Evolutionary conservation across 768 basidiomycete species (phyloP).

Genomic region (Tremella fuciformis): DNA sequence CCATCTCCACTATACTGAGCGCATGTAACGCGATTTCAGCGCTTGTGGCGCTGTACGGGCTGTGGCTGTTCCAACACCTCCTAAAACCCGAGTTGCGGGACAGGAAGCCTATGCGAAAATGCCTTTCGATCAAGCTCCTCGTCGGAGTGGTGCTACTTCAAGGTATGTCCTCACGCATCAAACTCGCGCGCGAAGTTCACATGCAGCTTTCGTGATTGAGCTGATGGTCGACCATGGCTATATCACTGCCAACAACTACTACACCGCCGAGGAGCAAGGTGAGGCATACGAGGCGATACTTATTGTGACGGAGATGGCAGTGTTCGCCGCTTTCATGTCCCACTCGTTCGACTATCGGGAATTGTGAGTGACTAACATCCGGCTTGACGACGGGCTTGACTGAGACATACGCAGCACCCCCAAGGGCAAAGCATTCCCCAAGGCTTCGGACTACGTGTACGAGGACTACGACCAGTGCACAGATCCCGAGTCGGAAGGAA

Average conservation of each 20-base stretch:
- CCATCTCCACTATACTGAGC: not conserved
- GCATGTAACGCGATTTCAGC: not conserved
- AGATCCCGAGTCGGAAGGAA: not conserved
- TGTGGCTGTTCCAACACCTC: constrained; percentile 1
- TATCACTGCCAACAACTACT: not conserved
- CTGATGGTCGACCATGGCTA: constrained; percentile 3
- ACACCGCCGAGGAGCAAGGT: not conserved
- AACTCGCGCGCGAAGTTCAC: not conserved
- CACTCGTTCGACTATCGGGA: constrained; percentile 3
- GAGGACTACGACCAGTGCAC: not conserved
- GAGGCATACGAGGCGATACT: not conserved
- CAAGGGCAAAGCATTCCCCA: not conserved
- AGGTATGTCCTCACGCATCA: not conserved
- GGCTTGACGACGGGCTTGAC: too few species aligned
- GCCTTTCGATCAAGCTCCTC: not conserved
- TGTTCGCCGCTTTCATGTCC: not conserved
- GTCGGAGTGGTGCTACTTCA: constrained; percentile 1
- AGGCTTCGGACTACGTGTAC: not conserved
- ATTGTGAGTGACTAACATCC: not conserved
- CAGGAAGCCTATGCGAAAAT: constrained; percentile 2
- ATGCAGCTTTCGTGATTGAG: not conserved
- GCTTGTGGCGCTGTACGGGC: not conserved
- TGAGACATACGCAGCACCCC: not conserved
- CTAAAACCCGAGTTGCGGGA: not conserved
- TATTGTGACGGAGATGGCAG: not conserved